Percentiles rank a stretch among this genome's conserved stretches.
phyloP scores from a whole-genome alignment of 2,329 filamentous ascomycete species.

The Beauveria pseudobassiana region DNA sequence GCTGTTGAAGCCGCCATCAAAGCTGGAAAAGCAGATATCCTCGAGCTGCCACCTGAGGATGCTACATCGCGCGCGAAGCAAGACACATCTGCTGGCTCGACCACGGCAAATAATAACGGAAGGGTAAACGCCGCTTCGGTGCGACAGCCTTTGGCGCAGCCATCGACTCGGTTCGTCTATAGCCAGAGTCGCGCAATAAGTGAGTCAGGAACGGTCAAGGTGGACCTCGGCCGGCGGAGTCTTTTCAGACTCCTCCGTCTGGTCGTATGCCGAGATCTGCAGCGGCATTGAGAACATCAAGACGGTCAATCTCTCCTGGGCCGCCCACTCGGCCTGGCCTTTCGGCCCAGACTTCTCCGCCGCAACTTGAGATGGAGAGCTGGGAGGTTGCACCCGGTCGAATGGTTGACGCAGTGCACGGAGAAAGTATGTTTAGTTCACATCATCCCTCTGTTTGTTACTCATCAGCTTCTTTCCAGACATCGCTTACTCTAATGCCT shows the following conservation, averaged over 20 bases:
- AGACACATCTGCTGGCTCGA: not conserved
- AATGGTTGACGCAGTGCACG: conserved; percentile 21
- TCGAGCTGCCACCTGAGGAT: not conserved
- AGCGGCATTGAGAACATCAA: not conserved
- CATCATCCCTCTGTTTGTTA: not conserved
- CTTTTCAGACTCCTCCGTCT: not conserved
- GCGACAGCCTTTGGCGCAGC: not conserved
- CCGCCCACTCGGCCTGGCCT: not conserved
- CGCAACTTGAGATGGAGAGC: conserved; percentile 30
- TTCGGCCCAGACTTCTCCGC: not conserved
- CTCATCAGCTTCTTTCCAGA: conserved; percentile 21
- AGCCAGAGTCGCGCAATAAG: not conserved
- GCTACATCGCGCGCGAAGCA: not conserved
- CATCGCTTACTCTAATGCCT: conserved; percentile 36
- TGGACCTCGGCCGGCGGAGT: not conserved
- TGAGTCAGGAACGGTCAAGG: not conserved
- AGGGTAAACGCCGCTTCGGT: not conserved
- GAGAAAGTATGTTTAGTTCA: conserved; percentile 27
- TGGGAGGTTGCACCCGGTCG: conserved; percentile 40
- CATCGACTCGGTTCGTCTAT: not conserved
- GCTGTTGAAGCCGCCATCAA: not conserved
- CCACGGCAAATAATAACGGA: too few relatives aligned
- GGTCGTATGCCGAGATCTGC: not conserved
- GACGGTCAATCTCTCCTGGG: not conserved
- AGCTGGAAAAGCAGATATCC: not conserved